phyloP scores from a whole-genome alignment of 2,329 filamentous ascomycete species.

The Cladorrhinum sp. region DNA sequence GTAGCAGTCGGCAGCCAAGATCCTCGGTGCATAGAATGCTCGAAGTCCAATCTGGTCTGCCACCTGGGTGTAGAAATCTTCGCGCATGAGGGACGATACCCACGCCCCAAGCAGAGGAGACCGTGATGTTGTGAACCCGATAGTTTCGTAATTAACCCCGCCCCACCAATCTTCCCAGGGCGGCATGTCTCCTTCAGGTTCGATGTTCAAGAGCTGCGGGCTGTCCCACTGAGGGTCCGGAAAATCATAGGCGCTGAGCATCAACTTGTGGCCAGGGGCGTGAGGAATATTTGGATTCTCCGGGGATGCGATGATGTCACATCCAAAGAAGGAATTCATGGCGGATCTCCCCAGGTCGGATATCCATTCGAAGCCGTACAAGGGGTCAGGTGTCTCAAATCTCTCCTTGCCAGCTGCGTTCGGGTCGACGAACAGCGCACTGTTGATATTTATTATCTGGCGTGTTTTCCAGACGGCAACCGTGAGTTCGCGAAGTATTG shows the following conservation, averaged over 20 bases:
- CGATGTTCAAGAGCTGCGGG: background rate
- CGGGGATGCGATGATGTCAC: background rate
- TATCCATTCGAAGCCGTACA: conserved; percentile 2
- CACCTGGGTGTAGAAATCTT: conserved; percentile 8
- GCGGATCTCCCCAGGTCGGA: conserved; percentile 6
- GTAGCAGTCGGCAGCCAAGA: background rate
- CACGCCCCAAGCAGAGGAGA: conserved; percentile 8
- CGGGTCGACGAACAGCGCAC: background rate
- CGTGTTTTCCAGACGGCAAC: background rate
- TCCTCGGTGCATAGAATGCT: background rate
- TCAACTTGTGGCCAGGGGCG: conserved; percentile 5
- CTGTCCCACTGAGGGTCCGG: background rate
- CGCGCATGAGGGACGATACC: conserved; percentile 3
- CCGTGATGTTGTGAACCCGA: no score
- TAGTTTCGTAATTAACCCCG: background rate
- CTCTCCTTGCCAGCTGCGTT: background rate
- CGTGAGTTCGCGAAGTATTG: background rate
- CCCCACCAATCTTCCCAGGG: background rate
- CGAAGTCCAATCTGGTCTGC: conserved; percentile 2
- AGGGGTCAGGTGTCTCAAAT: background rate
- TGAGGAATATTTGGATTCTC: background rate
- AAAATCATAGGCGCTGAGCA: background rate
- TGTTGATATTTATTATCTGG: background rate
- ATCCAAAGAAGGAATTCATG: conserved; percentile 12
- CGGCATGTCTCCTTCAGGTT: background rate